Base-by-base conservation (phyloP, 139 green algal species). In the Picochlorum sp. region DNA sequence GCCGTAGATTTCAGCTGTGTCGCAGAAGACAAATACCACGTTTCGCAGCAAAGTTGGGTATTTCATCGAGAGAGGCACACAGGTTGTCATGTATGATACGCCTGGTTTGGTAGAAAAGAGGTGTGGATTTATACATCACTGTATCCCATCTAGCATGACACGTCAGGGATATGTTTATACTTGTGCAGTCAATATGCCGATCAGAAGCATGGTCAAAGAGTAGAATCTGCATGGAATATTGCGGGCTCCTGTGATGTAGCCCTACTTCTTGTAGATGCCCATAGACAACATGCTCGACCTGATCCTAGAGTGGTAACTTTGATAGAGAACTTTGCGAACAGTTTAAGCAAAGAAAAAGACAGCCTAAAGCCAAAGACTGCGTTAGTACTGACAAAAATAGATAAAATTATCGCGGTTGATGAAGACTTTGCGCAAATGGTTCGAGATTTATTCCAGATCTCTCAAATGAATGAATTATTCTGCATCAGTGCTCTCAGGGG, bases 21-120 rank as follows among this genome's bases (percentile, higher is more conserved):
- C 88, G 11, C 45, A 57, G 21, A 92, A 94, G 60, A 84, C 81
- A 49, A 94, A 94, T 77, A 94, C 86, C 7, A 95, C 87, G 3
- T 26, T 63, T 21, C 54, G 20, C 7, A 38, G 74, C 0, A 72
- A 66, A 34, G 65, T 95, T 44, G 86, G 87, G 6, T 74, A 84
- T 2, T 83, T 83, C 57, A 90, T 74, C 1, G 44, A 62, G 7
- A 76, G 68, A 2, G 20, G 20, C 9, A 70, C 37, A 6, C 68
- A 85, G 60, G 61, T 90, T 9, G 52, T 85, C 41, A 63, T 90
- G n/a, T 83, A 81, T 58, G 84, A 90, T 72, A 88, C 84, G 5
- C 84, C 84, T 9, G 84, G 84, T 9, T 62, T 90, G 21, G 77
- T 91, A 14, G 70, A 60, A n/a, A 45, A 57, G 10, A 51, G 61